A percentile compares a stretch with the other conserved stretches of the same genome.
These are phyloP conservation scores for Coemansia sp. DNA, from an alignment of 192 early-diverging fungal species.

Conservation along the genomic window DNA sequence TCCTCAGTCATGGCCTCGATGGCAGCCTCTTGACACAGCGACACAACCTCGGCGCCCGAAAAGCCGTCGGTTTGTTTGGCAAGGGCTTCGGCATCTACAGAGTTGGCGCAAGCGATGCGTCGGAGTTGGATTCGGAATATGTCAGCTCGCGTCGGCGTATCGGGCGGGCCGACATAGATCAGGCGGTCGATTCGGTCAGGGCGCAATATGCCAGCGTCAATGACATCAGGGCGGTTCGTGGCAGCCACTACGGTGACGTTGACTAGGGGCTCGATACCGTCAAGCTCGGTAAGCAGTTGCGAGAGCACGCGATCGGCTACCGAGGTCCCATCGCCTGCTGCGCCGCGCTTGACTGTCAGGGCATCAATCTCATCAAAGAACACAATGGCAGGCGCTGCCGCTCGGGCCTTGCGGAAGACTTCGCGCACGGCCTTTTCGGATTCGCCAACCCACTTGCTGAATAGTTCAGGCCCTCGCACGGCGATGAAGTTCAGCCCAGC, in stretches of 20 bases:
- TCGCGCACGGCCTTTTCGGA: conserved; percentile 94
- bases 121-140: conserved; percentile 78
- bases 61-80: conserved; percentile 74
- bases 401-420: conserved; percentile 92
- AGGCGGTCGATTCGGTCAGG: conserved; percentile 95
- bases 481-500: conserved; percentile 96
- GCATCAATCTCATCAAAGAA: conserved; percentile 99
- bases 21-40: conserved; percentile 93
- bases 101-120: conserved; percentile 69
- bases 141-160: conserved; percentile 67
- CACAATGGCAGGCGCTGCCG: conserved; percentile 91
- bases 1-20: conserved; percentile 89
- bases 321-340: conserved; percentile 67
- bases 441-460: conserved; percentile 99
- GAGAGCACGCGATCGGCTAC: conserved; percentile 94
- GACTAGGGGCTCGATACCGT: conserved; percentile 92
- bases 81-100: conserved; percentile 71
- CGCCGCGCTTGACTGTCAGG: conserved; percentile 79
- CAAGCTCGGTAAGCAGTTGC: conserved; percentile 91
- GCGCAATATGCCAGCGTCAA: conserved; percentile 88
- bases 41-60: conserved; percentile 93
- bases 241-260: conserved; percentile 98
- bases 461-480: conserved; percentile 97
- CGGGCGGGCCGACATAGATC: conserved; percentile 91
- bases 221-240: conserved; percentile 95